Evolutionary conservation across 2,329 filamentous ascomycete species (phyloP).

Genomic region (Ilyonectria mors-panacis): DNA sequence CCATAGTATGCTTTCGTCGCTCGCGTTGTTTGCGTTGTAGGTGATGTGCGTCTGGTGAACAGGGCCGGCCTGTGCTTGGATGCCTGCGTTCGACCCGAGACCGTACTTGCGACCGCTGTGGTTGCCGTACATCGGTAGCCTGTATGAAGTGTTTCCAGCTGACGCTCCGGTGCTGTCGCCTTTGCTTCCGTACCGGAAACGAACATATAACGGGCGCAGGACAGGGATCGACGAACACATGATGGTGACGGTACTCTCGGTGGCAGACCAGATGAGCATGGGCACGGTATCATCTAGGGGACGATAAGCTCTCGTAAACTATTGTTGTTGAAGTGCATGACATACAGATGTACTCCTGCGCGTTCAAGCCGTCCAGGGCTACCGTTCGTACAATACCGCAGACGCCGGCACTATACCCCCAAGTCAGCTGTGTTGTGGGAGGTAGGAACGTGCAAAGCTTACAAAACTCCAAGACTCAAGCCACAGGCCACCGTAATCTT

Average conservation of each 20-base stretch:
- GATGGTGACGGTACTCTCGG: conserved; percentile 36
- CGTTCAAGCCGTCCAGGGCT: conserved; percentile 25
- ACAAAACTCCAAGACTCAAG: conserved; percentile 34
- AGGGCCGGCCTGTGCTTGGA: background rate
- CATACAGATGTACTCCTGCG: conserved; percentile 34
- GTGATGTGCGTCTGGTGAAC: background rate
- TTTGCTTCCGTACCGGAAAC: conserved; percentile 31
- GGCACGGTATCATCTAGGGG: conserved; percentile 25
- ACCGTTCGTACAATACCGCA: conserved; percentile 34
- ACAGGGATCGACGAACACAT: conserved; percentile 37
- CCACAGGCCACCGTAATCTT: conserved; percentile 35
- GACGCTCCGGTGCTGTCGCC: conserved; percentile 23
- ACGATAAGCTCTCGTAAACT: background rate
- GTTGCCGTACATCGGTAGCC: conserved; percentile 29
- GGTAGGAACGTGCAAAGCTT: background rate
- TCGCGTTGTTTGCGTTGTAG: conserved; percentile 29
- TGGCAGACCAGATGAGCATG: conserved; percentile 39
- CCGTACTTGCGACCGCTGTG: conserved; percentile 31
- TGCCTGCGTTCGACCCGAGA: background rate
- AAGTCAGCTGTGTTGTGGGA: background rate
- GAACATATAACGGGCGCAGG: conserved; percentile 30
- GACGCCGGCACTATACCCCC: conserved; percentile 16
- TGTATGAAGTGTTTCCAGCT: background rate
- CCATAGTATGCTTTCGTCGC: conserved; percentile 34
- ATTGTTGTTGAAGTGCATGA: accelerated